These are phyloP conservation scores for Acacia melanoxylon DNA, from an alignment of 306 rosid species.

Conservation along the genomic window DNA sequence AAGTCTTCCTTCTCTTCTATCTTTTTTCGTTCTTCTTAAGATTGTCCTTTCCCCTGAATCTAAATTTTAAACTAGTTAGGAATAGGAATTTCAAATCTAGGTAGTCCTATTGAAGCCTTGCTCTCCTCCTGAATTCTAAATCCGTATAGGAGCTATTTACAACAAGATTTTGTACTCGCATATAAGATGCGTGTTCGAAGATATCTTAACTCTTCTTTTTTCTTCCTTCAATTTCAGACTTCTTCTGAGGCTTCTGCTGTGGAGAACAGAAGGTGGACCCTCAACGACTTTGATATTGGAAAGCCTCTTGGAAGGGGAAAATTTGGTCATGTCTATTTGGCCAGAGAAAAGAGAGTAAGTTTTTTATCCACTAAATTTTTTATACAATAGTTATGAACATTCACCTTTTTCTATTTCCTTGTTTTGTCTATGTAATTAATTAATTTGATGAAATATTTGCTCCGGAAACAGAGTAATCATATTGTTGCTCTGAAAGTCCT, in stretches of 20 bases:
- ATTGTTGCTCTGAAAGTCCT: constrained; percentile 93
- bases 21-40: neutral
- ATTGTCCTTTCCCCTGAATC: neutral
- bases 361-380: neutral
- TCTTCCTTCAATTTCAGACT: constrained; percentile 47
- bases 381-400: neutral
- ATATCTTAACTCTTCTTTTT: constrained; percentile 4
- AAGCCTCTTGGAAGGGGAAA: constrained; percentile 97
- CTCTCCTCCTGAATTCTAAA: neutral
- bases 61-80: neutral
- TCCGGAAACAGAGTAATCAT: constrained; percentile 80
- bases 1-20: neutral
- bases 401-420: neutral
- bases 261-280: constrained; percentile 87
- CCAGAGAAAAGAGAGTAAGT: constrained; percentile 90
- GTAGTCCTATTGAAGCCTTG: neutral
- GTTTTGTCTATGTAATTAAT: constrained; percentile 1
- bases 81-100: neutral
- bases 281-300: constrained; percentile 89
- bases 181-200: neutral
- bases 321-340: constrained; percentile 98
- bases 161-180: neutral
- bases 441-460: constrained; percentile 26
- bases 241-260: constrained; percentile 61
- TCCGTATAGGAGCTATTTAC: neutral